Percentiles rank a stretch among this genome's conserved stretches.
Evolutionary conservation across 768 basidiomycete genomes (phyloP).

Genomic region (Amanita thiersii): DNA sequence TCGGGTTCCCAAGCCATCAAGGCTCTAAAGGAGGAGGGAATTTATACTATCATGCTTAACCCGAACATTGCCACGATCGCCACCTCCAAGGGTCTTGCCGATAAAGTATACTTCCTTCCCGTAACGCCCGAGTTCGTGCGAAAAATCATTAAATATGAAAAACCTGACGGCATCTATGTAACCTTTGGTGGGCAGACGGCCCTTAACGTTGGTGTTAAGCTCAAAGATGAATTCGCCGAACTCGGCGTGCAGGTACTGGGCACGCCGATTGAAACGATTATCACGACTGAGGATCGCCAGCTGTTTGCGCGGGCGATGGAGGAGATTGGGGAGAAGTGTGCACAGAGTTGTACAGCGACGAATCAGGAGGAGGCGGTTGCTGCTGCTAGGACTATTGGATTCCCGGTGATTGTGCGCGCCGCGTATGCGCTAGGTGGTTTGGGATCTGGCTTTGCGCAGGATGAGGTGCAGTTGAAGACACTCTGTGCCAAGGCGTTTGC

Average conservation of each 20-base stretch:
- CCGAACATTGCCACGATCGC: slow-evolving; percentile 99
- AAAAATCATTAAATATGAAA: slow-evolving; percentile 98
- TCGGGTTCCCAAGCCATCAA: slow-evolving; percentile 99
- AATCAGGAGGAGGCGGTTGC: slow-evolving; percentile 74
- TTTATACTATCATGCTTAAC: slow-evolving; percentile 98
- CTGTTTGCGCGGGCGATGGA: slow-evolving; percentile 92
- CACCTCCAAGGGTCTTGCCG: slow-evolving; percentile 93
- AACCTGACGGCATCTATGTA: slow-evolving; percentile 97
- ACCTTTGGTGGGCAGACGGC: slow-evolving; percentile 99
- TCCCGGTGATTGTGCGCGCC: slow-evolving; percentile 93
- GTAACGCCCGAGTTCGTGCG: slow-evolving; percentile 97
- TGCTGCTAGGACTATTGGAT: slow-evolving; percentile 83
- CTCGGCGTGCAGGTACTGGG: slow-evolving; percentile 92
- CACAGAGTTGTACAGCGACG: slow-evolving; percentile 83
- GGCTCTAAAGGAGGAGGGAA: slow-evolving; percentile 97
- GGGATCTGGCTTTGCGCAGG: slow-evolving; percentile 93
- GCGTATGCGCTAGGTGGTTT: slow-evolving; percentile 96
- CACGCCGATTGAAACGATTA: slow-evolving; percentile 95
- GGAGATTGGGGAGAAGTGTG: slow-evolving; percentile 93
- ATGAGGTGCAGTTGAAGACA: slow-evolving; percentile 82
- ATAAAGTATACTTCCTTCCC: slow-evolving; percentile 99
- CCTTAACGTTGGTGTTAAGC: slow-evolving; percentile 91
- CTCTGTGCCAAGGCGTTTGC: slow-evolving; percentile 94
- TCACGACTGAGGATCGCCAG: slow-evolving; percentile 94
- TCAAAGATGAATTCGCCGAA: slow-evolving; percentile 91